Base-by-base conservation (phyloP, 1,284 basidiomycete genomes). In the Austropuccinia psidii region DNA sequence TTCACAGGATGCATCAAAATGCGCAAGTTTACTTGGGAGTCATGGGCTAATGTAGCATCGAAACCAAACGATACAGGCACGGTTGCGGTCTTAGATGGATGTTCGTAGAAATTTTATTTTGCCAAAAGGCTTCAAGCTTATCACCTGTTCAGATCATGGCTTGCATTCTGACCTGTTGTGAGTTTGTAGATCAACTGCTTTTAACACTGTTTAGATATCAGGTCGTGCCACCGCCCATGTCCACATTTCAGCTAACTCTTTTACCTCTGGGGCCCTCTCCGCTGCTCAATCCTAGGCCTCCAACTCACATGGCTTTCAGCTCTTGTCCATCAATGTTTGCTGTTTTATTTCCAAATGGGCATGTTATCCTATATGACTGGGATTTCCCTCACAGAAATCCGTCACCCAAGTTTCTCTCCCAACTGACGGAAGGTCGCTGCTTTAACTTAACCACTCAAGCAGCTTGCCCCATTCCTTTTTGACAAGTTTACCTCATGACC, bases 201-300 rank as follows among this genome's bases (percentile, higher is more conserved):
- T 82, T 98, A 52, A 98, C 95, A 0, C 90, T 95, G 4, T 98
- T 98, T 84, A 86, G 93, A 41, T 87, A 87, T 3, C 91, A 96
- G 82, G 97, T 95, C 79, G 86, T 95, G 0, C 95, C 95, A 4
- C 95, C 95, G 21, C 96, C 95, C 0, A 96, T 98, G 93, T 89
- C 88, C 0, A 88, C 92, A 0, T 84, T 85, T 78, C 84, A 86
- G 69, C 85, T 96, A 5, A 41, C 64, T 47, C n/a, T n/a, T 47
- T 62, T 47, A n/a, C n/a, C n/a, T n/a, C n/a, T n/a, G n/a, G n/a
- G n/a, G n/a, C n/a, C n/a, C n/a, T n/a, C n/a, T n/a, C n/a, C n/a
- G n/a, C n/a, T n/a, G n/a, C n/a, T n/a, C 15, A 39, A 21, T 4
- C 43, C 41, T 31, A 64, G 43, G 29, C 41, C 50, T 31, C 61